Evolutionary conservation across 345 rosid species (phyloP).

Genomic region (Eucalyptus pauciflora): DNA sequence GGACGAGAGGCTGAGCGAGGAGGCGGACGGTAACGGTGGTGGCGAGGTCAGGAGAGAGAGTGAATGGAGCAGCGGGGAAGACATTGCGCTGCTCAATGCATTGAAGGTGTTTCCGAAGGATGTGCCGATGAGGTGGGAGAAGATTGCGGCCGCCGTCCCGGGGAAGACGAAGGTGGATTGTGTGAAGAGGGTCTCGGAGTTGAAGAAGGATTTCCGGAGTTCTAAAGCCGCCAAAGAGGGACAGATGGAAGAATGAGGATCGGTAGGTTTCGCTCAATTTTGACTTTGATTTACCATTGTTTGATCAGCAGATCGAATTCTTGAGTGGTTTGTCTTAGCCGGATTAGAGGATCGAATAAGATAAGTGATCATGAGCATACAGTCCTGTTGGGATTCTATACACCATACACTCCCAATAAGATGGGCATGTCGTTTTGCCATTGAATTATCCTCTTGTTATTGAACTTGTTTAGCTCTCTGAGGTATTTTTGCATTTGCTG

Average conservation of each 20-base stretch:
- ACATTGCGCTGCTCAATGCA: conserved; percentile 83
- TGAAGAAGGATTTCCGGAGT: conserved; percentile 72
- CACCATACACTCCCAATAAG: background rate
- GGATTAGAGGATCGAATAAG: background rate
- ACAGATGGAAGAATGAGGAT: background rate
- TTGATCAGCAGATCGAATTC: background rate
- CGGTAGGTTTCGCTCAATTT: background rate
- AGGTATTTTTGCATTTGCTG: background rate
- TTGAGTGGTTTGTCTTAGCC: background rate
- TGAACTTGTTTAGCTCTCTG: background rate
- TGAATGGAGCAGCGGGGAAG: conserved; percentile 68
- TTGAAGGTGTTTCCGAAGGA: conserved; percentile 79
- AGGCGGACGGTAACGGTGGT: background rate
- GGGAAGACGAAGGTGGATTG: conserved; percentile 77
- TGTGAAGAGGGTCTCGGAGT: conserved; percentile 70
- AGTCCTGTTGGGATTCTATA: background rate
- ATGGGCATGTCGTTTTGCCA: background rate
- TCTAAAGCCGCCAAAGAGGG: conserved; percentile 51
- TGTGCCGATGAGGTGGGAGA: conserved; percentile 87
- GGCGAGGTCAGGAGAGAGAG: conserved; percentile 2
- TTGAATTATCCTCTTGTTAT: background rate
- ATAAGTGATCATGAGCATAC: background rate
- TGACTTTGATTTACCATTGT: background rate
- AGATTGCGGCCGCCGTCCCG: conserved; percentile 79
- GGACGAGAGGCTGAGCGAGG: conserved; percentile 27